Base-by-base conservation (phyloP, 768 basidiomycete species). In the Kwoniella mangroviensis region DNA sequence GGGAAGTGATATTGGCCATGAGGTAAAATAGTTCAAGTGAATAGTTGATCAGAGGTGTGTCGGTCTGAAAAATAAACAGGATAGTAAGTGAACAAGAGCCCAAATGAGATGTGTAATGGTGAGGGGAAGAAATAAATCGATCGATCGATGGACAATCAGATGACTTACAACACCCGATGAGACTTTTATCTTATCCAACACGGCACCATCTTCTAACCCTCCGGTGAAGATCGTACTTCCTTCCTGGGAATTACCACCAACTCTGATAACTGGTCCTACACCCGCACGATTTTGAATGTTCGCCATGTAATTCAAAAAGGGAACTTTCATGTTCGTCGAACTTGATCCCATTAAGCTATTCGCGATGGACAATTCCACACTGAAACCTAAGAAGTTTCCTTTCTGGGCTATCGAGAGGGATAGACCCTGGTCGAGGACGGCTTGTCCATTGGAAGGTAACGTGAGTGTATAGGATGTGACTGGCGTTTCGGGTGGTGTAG, bases 241-340 rank as follows among this genome's bases (percentile, higher is more conserved):
- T 65, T 94, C 92, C 78, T 93, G 92, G 0, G 90, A 89, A 82
- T 93, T 93, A 56, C 92, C 92, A 26, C 92, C 92, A 1, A 93
- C 85, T 61, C 92, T 88, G 28, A 87, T 76, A n/a, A 92, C 82
- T 13, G 86, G 82, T 7, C 91, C 88, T 1, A 82, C 76, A 2
- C 91, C 91, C 3, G 87, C 87, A 28, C 92, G 86, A 73, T 87
- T 85, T 58, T 85, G 85, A n/a, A 94, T 84, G 71, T 91, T 90
- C 4, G 88, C 85, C 86, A 94, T 88, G 40, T 92, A 85, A 78
- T 93, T 93, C n/a, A 92, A 86, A 84, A 92, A 92, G 0, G 87
- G 84, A 9, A 84, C 89, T 86, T 49, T 90, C 86, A 90, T 87
- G 26, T 79, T 75, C 41, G 69, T 73, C 9, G 88, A 85, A 73